phyloP scores from a whole-genome alignment of 1,284 basidiomycete genomes.

The Agroathelia rolfsii region DNA sequence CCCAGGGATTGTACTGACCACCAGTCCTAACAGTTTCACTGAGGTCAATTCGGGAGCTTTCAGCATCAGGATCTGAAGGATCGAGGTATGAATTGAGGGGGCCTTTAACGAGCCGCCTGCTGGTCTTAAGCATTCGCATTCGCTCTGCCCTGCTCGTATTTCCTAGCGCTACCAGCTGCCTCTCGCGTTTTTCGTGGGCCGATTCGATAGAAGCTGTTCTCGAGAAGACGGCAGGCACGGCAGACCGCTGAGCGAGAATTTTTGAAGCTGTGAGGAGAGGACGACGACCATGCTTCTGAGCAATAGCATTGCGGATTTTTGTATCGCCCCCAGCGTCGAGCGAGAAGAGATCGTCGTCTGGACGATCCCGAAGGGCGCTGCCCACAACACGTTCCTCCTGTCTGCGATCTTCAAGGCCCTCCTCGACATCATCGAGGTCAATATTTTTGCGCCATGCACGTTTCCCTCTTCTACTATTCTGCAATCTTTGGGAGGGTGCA shows the following conservation, averaged over 20 bases:
- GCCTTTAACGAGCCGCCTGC: constrained; percentile 56
- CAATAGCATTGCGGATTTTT: constrained; percentile 46
- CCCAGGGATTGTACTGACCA: constrained; percentile 72
- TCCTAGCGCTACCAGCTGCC: too few relatives aligned
- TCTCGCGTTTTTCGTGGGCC: constrained; percentile 24
- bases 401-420: constrained; percentile 61
- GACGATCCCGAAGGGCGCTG: constrained; percentile 57
- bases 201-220: constrained; percentile 19
- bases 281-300: constrained; percentile 50
- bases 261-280: constrained; percentile 63
- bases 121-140: constrained; percentile 63
- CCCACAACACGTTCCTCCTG: constrained; percentile 73
- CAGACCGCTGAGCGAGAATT: constrained; percentile 77
- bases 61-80: constrained; percentile 49
- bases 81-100: constrained; percentile 65
- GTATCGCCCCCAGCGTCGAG: constrained; percentile 70
- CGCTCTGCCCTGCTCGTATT: constrained; percentile 64
- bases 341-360: constrained; percentile 66
- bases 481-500: constrained; percentile 61
- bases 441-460: constrained; percentile 91
- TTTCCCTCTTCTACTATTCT: constrained; percentile 82
- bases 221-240: constrained; percentile 74
- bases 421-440: constrained; percentile 69
- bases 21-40: constrained; percentile 63
- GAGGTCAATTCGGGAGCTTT: constrained; percentile 50